Conservation (phyloP, 2,329 filamentous ascomycete species). For the Emergomyces pasteurianus region DNA sequence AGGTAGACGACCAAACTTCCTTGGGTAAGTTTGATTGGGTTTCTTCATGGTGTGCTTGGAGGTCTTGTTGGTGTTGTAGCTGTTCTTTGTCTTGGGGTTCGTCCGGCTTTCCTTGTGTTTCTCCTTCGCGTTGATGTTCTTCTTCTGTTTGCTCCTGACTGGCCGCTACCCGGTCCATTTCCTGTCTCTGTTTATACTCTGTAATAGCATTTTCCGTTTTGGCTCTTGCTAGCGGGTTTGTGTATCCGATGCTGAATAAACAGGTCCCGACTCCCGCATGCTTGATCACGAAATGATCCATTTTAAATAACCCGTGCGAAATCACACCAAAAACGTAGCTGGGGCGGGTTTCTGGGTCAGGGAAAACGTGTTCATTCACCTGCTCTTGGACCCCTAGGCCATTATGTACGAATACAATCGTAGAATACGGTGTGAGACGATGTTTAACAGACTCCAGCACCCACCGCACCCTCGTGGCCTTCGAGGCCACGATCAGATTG, state of each 20-base stretch:
- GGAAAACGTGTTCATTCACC: constrained; percentile 60
- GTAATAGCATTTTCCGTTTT: constrained; percentile 9
- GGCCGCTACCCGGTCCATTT: neutral
- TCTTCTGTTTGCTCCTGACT: neutral
- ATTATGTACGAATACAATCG: constrained; percentile 66
- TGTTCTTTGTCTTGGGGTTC: neutral
- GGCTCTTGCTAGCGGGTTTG: constrained; percentile 7
- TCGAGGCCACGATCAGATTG: constrained; percentile 68
- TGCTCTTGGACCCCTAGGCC: constrained; percentile 76
- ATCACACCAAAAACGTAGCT: constrained; percentile 63
- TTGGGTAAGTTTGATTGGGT: neutral
- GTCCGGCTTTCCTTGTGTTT: neutral
- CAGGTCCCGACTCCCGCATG: constrained; percentile 50
- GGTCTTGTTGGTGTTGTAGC: neutral
- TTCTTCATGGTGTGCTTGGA: neutral
- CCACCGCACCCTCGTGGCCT: constrained; percentile 55
- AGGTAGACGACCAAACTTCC: constrained; percentile 23
- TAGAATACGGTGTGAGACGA: constrained; percentile 55
- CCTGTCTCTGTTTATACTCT: neutral
- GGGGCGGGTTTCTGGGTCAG: constrained; percentile 52
- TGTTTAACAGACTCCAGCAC: constrained; percentile 55
- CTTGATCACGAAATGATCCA: constrained; percentile 40
- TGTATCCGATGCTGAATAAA: constrained; percentile 39
- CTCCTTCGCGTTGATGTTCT: neutral
- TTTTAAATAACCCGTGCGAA: constrained; percentile 44